These are phyloP conservation scores for Arachnomyces sp. DNA, from an alignment of 2,329 filamentous ascomycete species.

Conservation along the genomic window DNA sequence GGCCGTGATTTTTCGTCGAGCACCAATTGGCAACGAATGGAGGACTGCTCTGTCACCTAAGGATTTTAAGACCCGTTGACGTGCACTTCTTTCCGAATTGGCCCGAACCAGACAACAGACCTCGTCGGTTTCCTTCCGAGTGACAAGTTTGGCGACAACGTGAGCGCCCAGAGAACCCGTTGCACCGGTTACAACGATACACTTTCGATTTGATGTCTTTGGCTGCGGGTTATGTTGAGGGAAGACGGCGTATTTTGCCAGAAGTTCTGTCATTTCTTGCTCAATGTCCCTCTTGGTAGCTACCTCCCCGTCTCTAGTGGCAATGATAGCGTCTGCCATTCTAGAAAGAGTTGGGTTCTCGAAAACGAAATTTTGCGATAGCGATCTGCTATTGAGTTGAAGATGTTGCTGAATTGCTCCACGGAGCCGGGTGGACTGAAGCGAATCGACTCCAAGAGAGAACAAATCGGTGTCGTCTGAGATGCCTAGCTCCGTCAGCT, in stretches of 20 bases:
- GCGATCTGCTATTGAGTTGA: slow-evolving; percentile 38
- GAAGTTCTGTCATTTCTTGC: slow-evolving; percentile 41
- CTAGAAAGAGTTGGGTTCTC: slow-evolving; percentile 46
- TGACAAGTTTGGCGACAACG: slow-evolving; percentile 41
- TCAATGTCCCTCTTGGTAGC: slow-evolving; percentile 22
- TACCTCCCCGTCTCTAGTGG: slow-evolving; percentile 29
- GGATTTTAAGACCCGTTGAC: slow-evolving; percentile 39
- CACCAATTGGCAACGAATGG: slow-evolving; percentile 7
- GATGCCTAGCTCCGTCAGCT: slow-evolving; percentile 21
- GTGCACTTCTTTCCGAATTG: slow-evolving; percentile 33
- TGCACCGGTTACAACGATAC: slow-evolving; percentile 51
- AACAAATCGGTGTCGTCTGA: slow-evolving; percentile 51
- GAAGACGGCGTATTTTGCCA: slow-evolving; percentile 39
- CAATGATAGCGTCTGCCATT: slow-evolving; percentile 37
- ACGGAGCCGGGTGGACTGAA: slow-evolving; percentile 52
- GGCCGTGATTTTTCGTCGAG: slow-evolving; percentile 37
- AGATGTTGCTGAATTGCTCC: slow-evolving; percentile 45
- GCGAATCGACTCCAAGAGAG: slow-evolving; percentile 49
- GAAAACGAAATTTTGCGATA: slow-evolving; percentile 43
- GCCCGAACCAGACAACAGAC: slow-evolving; percentile 54
- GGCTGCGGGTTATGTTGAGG: slow-evolving; percentile 18
- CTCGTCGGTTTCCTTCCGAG: slow-evolving; percentile 28
- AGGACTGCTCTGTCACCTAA: slow-evolving; percentile 19
- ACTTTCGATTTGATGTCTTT: slow-evolving; percentile 14
- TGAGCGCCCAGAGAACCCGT: slow-evolving; percentile 61